These are phyloP conservation scores for Claviceps quebecensis DNA, from an alignment of 2,329 filamentous ascomycete species.

Conservation along the genomic window DNA sequence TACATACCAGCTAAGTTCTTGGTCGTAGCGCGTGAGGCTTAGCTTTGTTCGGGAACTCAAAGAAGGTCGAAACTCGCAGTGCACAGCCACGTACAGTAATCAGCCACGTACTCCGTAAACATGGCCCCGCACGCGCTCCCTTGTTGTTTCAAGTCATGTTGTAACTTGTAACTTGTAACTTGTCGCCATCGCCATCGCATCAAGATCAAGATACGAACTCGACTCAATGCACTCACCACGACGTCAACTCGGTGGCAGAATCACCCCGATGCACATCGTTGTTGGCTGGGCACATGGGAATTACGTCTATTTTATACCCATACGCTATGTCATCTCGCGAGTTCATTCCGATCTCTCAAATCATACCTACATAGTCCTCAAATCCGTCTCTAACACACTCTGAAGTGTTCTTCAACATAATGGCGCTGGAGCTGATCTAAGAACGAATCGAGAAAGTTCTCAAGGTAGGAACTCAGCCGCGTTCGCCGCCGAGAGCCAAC, in stretches of 20 bases:
- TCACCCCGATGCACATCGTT: constrained; percentile 45
- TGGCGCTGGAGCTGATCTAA: constrained; percentile 27
- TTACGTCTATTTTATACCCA: constrained; percentile 42
- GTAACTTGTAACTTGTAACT: neutral
- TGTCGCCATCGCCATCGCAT: neutral
- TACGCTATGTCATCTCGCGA: constrained; percentile 28
- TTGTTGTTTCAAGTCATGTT: neutral
- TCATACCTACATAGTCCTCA: constrained; percentile 20
- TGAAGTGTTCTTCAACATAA: constrained; percentile 27
- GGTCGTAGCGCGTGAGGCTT: constrained; percentile 2
- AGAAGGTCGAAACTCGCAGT: neutral
- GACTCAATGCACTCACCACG: constrained; percentile 24
- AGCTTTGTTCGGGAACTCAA: neutral
- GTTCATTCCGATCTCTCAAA: constrained; percentile 30
- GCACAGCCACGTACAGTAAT: constrained; percentile 4
- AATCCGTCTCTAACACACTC: constrained; percentile 27
- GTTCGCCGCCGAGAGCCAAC: constrained; percentile 23
- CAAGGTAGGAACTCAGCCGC: constrained; percentile 26
- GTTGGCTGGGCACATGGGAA: constrained; percentile 40
- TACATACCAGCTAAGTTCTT: neutral
- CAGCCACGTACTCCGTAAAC: neutral
- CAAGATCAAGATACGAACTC: neutral
- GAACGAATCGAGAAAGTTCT: constrained; percentile 29
- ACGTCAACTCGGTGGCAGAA: constrained; percentile 27
- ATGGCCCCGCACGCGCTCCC: neutral